Evolutionary conservation across 2,329 filamentous ascomycete species (phyloP).

Genomic region (Gnomoniopsis sp.): DNA sequence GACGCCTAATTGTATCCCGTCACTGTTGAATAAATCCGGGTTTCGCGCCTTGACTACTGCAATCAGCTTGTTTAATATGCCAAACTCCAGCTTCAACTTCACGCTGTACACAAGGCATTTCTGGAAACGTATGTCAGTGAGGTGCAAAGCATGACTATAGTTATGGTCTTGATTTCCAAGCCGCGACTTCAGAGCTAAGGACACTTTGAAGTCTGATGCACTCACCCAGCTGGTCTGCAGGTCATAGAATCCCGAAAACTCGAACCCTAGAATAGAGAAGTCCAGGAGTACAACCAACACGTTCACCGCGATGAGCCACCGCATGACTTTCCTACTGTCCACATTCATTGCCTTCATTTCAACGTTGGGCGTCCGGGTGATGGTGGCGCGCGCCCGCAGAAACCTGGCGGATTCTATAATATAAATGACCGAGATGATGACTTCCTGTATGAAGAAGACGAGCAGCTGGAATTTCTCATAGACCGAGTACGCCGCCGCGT

Average conservation of each 20-base stretch:
- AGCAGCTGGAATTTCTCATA: slow-evolving; percentile 31
- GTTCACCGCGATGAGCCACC: slow-evolving; percentile 44
- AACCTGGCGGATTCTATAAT: slow-evolving; percentile 4
- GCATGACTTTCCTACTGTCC: not conserved
- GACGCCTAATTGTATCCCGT: not conserved
- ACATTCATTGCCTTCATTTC: slow-evolving; percentile 29
- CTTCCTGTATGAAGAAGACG: slow-evolving; percentile 11
- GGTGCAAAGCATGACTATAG: not conserved
- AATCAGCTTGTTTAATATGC: slow-evolving; percentile 20
- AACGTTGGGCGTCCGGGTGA: slow-evolving; percentile 4
- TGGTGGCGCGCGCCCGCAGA: slow-evolving; percentile 1
- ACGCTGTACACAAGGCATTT: slow-evolving; percentile 21
- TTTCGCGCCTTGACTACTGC: slow-evolving; percentile 15
- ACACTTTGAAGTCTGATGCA: no score
- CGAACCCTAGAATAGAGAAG: slow-evolving; percentile 22
- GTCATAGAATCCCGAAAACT: slow-evolving; percentile 11
- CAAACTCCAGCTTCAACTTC: slow-evolving; percentile 23
- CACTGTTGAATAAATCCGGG: slow-evolving; percentile 5
- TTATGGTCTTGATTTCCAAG: not conserved
- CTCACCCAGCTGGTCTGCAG: slow-evolving; percentile 8
- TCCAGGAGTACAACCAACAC: slow-evolving; percentile 44
- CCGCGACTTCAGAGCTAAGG: no score
- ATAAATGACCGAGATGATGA: slow-evolving; percentile 12
- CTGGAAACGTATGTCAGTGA: not conserved
- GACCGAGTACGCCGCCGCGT: slow-evolving; percentile 32